Conservation (phyloP, 768 basidiomycete species). For the Naganishia kalamii region DNA sequence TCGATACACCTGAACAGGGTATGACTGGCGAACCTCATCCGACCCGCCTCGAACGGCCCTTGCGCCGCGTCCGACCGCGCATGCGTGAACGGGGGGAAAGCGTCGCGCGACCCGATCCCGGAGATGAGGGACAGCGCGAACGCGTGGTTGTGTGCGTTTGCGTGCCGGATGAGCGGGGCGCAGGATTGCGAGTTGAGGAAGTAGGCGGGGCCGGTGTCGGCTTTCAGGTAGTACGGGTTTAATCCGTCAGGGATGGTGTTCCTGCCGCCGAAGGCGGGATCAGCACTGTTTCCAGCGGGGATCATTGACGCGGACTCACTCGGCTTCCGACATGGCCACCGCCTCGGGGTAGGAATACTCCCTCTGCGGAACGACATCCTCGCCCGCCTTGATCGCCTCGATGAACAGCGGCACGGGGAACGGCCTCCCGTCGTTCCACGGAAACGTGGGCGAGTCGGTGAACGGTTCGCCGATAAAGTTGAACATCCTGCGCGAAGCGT, state of each 20-base stretch:
- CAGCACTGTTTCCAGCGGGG: neutral
- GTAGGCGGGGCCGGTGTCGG: slow-evolving; percentile 21
- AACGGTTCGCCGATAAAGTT: slow-evolving; percentile 23
- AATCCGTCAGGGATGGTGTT: slow-evolving; percentile 12
- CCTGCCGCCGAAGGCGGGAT: neutral
- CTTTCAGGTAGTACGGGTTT: slow-evolving; percentile 18
- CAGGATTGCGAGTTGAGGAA: slow-evolving; percentile 22
- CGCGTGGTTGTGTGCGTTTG: slow-evolving; percentile 10
- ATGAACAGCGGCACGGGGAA: slow-evolving; percentile 22
- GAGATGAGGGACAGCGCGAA: slow-evolving; percentile 23
- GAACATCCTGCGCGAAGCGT: slow-evolving; percentile 16
- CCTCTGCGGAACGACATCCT: slow-evolving; percentile 18
- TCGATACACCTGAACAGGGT: slow-evolving; percentile 18
- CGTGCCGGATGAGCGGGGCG: slow-evolving; percentile 2
- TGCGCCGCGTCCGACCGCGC: neutral
- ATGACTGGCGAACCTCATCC: slow-evolving; percentile 17
- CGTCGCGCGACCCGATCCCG: slow-evolving; percentile 14
- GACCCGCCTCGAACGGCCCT: slow-evolving; percentile 9
- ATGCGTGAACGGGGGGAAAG: slow-evolving; percentile 3
- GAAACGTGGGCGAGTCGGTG: slow-evolving; percentile 15
- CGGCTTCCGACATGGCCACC: slow-evolving; percentile 1
- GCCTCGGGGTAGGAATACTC: slow-evolving; percentile 18
- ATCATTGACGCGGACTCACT: slow-evolving; percentile 10
- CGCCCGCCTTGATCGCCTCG: slow-evolving; percentile 24
- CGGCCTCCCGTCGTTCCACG: slow-evolving; percentile 13